Conservation (phyloP, 176 grass and related monocot genomes). For the Eragrostis nindensis region DNA sequence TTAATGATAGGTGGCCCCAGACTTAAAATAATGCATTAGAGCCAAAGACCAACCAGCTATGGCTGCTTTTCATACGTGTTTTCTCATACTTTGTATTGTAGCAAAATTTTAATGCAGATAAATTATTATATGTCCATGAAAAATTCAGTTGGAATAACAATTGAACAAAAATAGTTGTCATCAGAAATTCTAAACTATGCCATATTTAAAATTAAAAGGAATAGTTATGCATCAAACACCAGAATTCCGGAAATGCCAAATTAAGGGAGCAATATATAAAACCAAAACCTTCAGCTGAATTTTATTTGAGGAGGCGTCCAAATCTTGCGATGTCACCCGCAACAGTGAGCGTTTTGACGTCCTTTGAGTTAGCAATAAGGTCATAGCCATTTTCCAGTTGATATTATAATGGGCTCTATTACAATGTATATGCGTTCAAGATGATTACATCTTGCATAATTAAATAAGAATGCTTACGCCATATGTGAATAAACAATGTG, state of each 20-base stretch:
- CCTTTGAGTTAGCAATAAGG: not conserved
- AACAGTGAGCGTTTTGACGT: not conserved
- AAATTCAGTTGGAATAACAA: too few relatives aligned
- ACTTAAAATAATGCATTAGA: too few relatives aligned
- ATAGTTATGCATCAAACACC: not conserved
- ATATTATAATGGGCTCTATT: not conserved
- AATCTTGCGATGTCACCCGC: not conserved
- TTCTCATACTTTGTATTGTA: too few relatives aligned
- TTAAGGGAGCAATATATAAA: not conserved
- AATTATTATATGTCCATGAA: too few relatives aligned
- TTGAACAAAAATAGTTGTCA: not conserved
- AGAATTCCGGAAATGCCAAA: not conserved
- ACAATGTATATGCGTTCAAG: not conserved
- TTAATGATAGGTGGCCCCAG: too few relatives aligned
- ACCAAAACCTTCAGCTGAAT: not conserved
- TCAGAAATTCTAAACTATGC: not conserved
- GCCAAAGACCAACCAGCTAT: too few relatives aligned
- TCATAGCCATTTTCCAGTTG: not conserved
- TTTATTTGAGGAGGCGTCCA: too few relatives aligned
- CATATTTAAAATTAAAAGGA: not conserved
- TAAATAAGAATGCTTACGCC: not conserved
- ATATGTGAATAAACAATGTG: not conserved
- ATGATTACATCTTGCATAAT: not conserved
- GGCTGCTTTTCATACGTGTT: too few relatives aligned
- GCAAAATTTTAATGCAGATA: too few relatives aligned